Evolutionary conservation across 352 stramenopile species (phyloP).

Genomic region (Phytopythium delawarense): DNA sequence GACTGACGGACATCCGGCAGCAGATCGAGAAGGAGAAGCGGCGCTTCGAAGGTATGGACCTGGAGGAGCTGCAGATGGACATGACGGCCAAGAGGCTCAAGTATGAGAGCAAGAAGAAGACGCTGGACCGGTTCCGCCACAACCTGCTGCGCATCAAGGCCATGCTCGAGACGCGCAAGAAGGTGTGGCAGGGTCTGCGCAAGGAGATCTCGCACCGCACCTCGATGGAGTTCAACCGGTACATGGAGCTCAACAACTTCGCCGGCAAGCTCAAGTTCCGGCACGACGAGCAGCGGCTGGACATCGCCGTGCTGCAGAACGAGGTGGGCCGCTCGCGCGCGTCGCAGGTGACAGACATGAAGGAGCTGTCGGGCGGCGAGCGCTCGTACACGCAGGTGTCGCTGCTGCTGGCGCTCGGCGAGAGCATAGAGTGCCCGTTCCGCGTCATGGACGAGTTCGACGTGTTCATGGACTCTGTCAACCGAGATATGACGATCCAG

Average conservation of each 20-base stretch:
- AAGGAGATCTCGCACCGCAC: constrained; percentile 78
- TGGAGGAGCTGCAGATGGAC: constrained; percentile 69
- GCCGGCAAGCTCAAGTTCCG: constrained; percentile 79
- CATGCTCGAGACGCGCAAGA: constrained; percentile 77
- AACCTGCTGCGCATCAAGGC: constrained; percentile 59
- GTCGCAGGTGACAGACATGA: constrained; percentile 94
- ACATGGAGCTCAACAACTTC: constrained; percentile 84
- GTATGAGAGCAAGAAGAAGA: constrained; percentile 59
- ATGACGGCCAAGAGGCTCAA: constrained; percentile 73
- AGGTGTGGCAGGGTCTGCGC: constrained; percentile 69
- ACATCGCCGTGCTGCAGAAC: constrained; percentile 81
- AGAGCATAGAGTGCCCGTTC: constrained; percentile 92
- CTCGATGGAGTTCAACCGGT: constrained; percentile 81
- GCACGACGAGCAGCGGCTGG: constrained; percentile 67
- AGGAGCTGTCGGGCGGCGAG: constrained; percentile 97
- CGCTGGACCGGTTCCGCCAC: constrained; percentile 51
- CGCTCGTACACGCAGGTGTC: constrained; percentile 95
- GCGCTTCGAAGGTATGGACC: constrained; percentile 80
- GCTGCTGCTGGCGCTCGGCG: constrained; percentile 92
- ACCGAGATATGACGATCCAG: constrained; percentile 94
- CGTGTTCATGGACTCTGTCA: constrained; percentile 98
- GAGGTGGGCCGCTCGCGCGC: constrained; percentile 57
- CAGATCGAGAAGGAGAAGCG: constrained; percentile 73
- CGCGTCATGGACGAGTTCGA: constrained; percentile 99
- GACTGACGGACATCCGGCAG: constrained; percentile 70